Percentiles rank a stretch among this genome's conserved stretches.
phyloP scores from a whole-genome alignment of 306 rosid species.

The Trifolium repens region DNA sequence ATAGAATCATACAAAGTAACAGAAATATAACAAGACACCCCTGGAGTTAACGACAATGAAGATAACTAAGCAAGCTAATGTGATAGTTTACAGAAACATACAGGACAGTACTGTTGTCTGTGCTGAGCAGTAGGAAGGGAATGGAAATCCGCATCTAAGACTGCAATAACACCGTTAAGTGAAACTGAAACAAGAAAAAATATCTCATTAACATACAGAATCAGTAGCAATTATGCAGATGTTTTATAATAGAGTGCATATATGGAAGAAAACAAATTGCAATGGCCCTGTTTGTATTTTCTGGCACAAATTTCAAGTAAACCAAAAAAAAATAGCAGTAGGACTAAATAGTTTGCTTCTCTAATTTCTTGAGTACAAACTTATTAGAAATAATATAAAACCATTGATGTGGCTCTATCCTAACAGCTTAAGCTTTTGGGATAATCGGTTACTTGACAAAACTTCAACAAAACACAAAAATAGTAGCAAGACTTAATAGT shows the following conservation, averaged over 20 bases:
- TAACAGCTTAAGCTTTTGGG: no score
- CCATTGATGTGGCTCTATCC: no score
- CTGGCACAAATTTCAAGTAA: slow-evolving; percentile 21
- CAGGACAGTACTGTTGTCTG: slow-evolving; percentile 95
- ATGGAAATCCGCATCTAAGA: slow-evolving; percentile 96
- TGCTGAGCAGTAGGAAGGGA: slow-evolving; percentile 94
- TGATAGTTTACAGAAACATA: slow-evolving; percentile 55
- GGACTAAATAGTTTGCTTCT: slow-evolving; percentile 23
- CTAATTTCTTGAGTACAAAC: slow-evolving; percentile 9
- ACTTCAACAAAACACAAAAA: not conserved
- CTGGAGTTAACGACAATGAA: slow-evolving; percentile 12
- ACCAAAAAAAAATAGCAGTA: slow-evolving; percentile 14
- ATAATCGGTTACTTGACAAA: no score
- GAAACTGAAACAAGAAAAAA: slow-evolving; percentile 69
- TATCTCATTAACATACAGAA: slow-evolving; percentile 30
- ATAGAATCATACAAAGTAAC: slow-evolving; percentile 18
- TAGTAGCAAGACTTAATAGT: slow-evolving; percentile 36
- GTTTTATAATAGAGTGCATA: slow-evolving; percentile 22
- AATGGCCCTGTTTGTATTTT: slow-evolving; percentile 1
- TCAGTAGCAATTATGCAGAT: slow-evolving; percentile 2
- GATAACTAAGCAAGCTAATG: slow-evolving; percentile 29
- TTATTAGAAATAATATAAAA: no score
- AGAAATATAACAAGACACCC: slow-evolving; percentile 28
- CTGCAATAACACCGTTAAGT: slow-evolving; percentile 90
- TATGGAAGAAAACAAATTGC: slow-evolving; percentile 30